phyloP scores from a whole-genome alignment of 441 rosid genomes.

The Adansonia gregorii region DNA sequence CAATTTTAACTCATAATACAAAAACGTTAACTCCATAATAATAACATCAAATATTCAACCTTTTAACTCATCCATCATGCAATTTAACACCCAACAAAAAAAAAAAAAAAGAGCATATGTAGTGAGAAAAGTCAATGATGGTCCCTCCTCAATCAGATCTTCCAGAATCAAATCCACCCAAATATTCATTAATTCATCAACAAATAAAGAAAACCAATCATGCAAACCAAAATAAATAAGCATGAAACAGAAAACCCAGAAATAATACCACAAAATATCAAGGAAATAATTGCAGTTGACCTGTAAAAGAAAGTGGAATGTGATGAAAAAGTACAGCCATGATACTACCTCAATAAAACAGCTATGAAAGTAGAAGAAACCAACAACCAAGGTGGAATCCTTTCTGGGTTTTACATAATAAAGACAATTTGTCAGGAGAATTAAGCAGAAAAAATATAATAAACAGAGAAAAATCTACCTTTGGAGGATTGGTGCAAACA shows the following conservation, averaged over 20 bases:
- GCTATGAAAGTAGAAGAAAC: conserved; percentile 30
- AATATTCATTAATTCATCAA: conserved; percentile 24
- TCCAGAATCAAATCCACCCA: conserved; percentile 30
- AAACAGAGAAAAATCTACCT: conserved; percentile 27
- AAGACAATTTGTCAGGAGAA: conserved; percentile 9
- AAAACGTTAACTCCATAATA: neutral
- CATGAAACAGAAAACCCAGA: conserved; percentile 26
- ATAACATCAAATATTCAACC: conserved; percentile 23
- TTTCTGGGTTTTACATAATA: conserved; percentile 31
- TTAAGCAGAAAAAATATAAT: neutral
- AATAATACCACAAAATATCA: conserved; percentile 5
- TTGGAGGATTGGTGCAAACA: conserved; percentile 24
- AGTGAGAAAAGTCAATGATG: neutral
- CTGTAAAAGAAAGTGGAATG: neutral
- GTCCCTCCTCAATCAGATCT: conserved; percentile 33
- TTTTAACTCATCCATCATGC: conserved; percentile 22
- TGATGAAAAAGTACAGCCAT: neutral
- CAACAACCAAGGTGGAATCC: conserved; percentile 24
- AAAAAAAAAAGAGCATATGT: neutral
- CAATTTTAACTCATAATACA: conserved; percentile 11
- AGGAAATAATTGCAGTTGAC: conserved; percentile 25
- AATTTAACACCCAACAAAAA: neutral
- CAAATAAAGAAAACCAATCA: conserved; percentile 13
- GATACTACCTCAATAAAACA: conserved; percentile 38
- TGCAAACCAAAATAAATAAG: conserved; percentile 19